These are phyloP conservation scores for Colletotrichum echinochloae DNA, from an alignment of 2,329 filamentous ascomycete genomes.

Conservation along the genomic window DNA sequence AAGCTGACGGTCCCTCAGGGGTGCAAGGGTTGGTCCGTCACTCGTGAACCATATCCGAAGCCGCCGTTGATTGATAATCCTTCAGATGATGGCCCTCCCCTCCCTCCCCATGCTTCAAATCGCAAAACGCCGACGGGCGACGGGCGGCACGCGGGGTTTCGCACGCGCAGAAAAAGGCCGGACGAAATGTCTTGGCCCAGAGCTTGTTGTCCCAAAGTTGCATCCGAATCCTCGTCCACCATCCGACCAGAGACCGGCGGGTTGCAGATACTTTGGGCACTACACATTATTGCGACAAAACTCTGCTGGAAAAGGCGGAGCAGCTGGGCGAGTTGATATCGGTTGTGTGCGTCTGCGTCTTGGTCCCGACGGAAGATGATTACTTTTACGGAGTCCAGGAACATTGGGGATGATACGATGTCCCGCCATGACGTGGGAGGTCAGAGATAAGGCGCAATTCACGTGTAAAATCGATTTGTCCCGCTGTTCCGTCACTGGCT, in stretches of 20 bases:
- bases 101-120: not conserved
- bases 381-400: not conserved
- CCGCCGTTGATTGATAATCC: conserved; percentile 14
- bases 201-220: conserved; percentile 6
- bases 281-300: not conserved
- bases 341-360: not conserved
- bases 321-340: not conserved
- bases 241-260: not conserved
- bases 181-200: conserved; percentile 12
- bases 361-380: not conserved
- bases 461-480: conserved; percentile 38
- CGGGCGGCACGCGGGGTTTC: conserved; percentile 3
- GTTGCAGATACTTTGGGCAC: not conserved
- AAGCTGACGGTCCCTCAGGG: not conserved
- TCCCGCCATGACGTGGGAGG: conserved; percentile 28
- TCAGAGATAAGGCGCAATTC: conserved; percentile 38
- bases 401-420: conserved; percentile 29
- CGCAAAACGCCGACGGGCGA: conserved; percentile 12
- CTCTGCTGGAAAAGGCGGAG: not conserved
- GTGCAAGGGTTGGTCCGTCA: conserved; percentile 1
- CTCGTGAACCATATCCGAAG: not conserved
- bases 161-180: conserved; percentile 10
- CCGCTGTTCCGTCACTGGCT: conserved; percentile 21
- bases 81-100: not conserved
- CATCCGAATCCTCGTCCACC: conserved; percentile 2